A percentile compares a stretch with the other conserved stretches of the same genome.
Conservation (phyloP, 2,329 filamentous ascomycete species). For the Neopestalotiopsis sp. region DNA sequence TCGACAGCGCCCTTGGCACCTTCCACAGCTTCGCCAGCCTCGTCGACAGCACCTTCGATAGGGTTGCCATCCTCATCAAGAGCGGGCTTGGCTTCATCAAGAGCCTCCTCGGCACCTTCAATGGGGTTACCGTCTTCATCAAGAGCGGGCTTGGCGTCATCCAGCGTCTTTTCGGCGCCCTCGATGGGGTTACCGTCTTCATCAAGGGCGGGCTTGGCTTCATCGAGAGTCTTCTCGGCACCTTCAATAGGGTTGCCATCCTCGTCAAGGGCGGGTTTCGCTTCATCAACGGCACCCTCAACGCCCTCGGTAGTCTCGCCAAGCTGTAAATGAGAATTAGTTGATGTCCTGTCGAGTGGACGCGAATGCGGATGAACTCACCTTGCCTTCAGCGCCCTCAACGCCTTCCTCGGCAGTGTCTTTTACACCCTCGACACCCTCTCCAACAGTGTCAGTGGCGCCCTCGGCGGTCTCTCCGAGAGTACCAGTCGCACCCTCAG, state of each 20-base stretch:
- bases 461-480: slow-evolving; percentile 5
- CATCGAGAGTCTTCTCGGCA: background rate
- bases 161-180: background rate
- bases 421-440: slow-evolving; percentile 25
- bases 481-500: slow-evolving; percentile 21
- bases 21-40: slow-evolving; percentile 21
- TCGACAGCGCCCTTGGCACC: slow-evolving; percentile 25
- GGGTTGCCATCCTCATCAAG: slow-evolving; percentile 8
- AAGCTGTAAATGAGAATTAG: slow-evolving; percentile 5
- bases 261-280: slow-evolving; percentile 30
- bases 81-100: slow-evolving; percentile 6
- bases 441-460: slow-evolving; percentile 19
- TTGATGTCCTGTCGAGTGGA: slow-evolving; percentile 23
- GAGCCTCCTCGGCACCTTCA: slow-evolving; percentile 25
- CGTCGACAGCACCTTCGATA: background rate
- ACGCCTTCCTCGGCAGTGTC: background rate
- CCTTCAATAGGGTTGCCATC: background rate
- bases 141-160: background rate
- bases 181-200: background rate
- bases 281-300: slow-evolving; percentile 27
- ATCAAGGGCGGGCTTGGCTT: background rate
- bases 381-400: slow-evolving; percentile 7
- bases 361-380: slow-evolving; percentile 23
- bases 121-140: slow-evolving; percentile 20
- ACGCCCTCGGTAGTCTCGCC: slow-evolving; percentile 21